Conservation (phyloP, 2,329 filamentous ascomycete genomes). For the Plectosphaerella sp. region DNA sequence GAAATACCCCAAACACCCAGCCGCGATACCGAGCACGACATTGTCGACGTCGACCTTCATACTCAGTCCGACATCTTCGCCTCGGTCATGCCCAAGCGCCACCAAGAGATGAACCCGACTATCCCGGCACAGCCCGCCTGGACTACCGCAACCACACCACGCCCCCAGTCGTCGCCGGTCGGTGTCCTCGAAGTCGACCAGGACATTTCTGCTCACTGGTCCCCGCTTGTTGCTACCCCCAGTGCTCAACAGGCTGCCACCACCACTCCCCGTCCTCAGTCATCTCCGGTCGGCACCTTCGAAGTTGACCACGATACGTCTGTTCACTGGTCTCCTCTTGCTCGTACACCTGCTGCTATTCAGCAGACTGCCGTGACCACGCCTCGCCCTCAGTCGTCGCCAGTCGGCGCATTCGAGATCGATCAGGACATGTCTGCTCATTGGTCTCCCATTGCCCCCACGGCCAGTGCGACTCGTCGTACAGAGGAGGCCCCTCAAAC, state of each 20-base stretch:
- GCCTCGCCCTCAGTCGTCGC: neutral
- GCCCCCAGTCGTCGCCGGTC: neutral
- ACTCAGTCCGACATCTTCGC: slow-evolving; percentile 1
- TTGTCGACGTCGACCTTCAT: slow-evolving; percentile 2
- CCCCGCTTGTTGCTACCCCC: neutral
- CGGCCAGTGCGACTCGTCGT: neutral
- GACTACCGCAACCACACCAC: neutral
- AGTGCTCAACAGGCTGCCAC: neutral
- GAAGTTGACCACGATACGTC: neutral
- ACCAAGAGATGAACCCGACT: neutral
- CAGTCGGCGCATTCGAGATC: neutral
- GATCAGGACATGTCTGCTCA: neutral
- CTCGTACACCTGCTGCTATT: neutral
- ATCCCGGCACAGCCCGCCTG: neutral
- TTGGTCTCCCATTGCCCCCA: neutral
- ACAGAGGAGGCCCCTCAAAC: too few species aligned
- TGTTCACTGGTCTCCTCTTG: neutral
- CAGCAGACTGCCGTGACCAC: too few species aligned
- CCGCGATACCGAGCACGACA: neutral
- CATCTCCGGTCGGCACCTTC: neutral
- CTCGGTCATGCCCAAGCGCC: neutral
- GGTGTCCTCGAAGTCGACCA: neutral
- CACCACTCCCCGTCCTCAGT: neutral
- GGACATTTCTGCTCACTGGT: neutral
- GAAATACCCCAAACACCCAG: too few species aligned